Conservation (phyloP, 2,329 filamentous ascomycete genomes). For the Teratosphaeria pseudoeucalypti region DNA sequence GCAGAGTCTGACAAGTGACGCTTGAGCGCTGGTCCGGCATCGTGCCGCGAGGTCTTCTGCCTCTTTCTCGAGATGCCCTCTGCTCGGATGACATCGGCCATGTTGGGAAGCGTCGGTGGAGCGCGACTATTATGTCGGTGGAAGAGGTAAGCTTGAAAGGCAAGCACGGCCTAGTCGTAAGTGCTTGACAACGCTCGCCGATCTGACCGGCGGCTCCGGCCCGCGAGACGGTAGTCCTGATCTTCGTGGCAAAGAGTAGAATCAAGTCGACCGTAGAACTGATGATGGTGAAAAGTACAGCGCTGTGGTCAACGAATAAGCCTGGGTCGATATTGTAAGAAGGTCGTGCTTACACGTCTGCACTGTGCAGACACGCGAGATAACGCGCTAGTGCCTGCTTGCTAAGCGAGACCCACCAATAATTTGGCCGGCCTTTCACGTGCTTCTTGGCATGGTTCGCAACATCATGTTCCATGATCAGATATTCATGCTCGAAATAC, state of each 20-base stretch:
- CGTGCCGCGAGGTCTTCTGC: not conserved
- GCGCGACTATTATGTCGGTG: not conserved
- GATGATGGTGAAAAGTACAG: not conserved
- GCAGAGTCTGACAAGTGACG: not conserved
- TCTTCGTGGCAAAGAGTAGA: not conserved
- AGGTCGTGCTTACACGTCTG: not conserved
- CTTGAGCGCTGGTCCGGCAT: not conserved
- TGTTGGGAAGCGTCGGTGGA: not conserved
- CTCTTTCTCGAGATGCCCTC: not conserved
- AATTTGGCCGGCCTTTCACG: not conserved
- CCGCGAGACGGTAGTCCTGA: not conserved
- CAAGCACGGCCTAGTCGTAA: not conserved
- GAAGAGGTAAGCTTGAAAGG: not conserved
- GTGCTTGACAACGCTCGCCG: not conserved
- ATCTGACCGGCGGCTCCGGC: not conserved
- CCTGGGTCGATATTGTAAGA: not conserved
- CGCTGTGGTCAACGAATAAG: not conserved
- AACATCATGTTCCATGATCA: not conserved
- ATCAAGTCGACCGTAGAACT: not conserved
- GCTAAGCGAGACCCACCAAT: not conserved
- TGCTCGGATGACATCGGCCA: not conserved
- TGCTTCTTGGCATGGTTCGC: not conserved
- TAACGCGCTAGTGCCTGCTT: not conserved
- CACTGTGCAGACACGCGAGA: not conserved
- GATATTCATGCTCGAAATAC: not conserved